Base-by-base conservation (phyloP, 2,329 filamentous ascomycete genomes). In the Colletotrichum destructivum region DNA sequence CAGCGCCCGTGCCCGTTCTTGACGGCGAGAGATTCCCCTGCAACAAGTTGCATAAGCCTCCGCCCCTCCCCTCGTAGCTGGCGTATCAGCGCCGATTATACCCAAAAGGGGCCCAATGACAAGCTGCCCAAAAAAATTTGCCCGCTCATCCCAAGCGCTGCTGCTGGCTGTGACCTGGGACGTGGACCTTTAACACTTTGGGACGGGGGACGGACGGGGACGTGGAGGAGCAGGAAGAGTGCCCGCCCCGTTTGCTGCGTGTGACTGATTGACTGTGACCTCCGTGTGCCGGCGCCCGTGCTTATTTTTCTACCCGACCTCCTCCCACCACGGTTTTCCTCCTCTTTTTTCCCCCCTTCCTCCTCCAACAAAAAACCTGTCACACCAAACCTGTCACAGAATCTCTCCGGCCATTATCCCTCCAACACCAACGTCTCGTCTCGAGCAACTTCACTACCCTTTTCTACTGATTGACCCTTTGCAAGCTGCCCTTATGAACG, bases 401-500 rank as follows among this genome's bases (percentile, higher is more conserved):
- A 55, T 62, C 47, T 47, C 65, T 68, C 59, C 65, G 65, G 65
- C 65, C 69, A 63, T 69, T 21, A 63, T 55, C 54, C 69, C 52
- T 63, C 52, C 62, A 66, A 62, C 56, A 21, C 59, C 52, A 54
- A 67, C 71, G 59, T 65, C 74, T 74, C 68, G 71, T 72, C 38
- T 62, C 59, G 57, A 71, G 69, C 51, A 64, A 52, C 56, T 62
- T 55, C 73, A 69, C 65, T 60, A 69, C 71, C 74, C 72, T 76
- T 69, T 74, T 68, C 73, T 73, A 73, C 74, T 75, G 75, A 71
- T 77, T 78, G 77, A 81, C 75, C 78, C 76, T 76, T 70, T 79
- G 78, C 75, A 78, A 83, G 84, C 88, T 87, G 92, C 91, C 88
- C 91, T 92, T 92, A 95, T 95, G 93, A 93, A 91, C 92, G 92